Evolutionary conservation across 192 early-diverging fungal species (phyloP).

Genomic region (Backusella australiensis): DNA sequence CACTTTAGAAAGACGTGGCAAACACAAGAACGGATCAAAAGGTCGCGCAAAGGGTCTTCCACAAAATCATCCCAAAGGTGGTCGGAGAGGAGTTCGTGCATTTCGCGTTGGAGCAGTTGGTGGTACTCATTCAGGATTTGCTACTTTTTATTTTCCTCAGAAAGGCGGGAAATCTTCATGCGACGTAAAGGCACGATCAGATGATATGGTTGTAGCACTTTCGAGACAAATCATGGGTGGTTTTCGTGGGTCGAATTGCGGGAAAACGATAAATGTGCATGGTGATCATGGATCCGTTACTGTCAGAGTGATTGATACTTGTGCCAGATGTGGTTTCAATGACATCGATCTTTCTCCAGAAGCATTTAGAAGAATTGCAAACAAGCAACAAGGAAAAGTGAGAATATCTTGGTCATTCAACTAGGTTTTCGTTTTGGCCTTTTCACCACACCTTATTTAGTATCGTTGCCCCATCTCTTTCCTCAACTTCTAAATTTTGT

Average conservation of each 20-base stretch:
- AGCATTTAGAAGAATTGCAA: conserved; percentile 7
- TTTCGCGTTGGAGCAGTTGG: not conserved
- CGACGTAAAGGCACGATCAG: not conserved
- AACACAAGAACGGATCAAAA: not conserved
- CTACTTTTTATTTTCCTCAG: not conserved
- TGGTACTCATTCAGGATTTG: not conserved
- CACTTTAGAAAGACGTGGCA: not conserved
- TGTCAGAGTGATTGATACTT: conserved; percentile 19
- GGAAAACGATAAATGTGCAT: conserved; percentile 27
- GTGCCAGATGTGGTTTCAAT: not conserved
- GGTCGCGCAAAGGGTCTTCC: not conserved
- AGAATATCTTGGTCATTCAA: not conserved
- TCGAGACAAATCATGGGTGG: not conserved
- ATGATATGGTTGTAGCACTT: conserved; percentile 2
- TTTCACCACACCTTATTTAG: not conserved
- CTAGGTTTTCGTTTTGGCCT: not conserved
- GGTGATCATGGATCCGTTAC: conserved; percentile 36
- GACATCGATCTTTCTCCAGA: conserved; percentile 19
- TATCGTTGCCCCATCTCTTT: not conserved
- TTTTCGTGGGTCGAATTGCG: conserved; percentile 7
- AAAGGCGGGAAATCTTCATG: not conserved
- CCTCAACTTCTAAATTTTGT: not conserved
- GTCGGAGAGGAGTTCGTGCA: not conserved
- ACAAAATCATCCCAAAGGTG: not conserved
- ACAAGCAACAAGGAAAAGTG: not conserved